These are phyloP conservation scores for Paramecium sonneborni DNA, from an alignment of 73 alveolate species.

Conservation along the genomic window DNA sequence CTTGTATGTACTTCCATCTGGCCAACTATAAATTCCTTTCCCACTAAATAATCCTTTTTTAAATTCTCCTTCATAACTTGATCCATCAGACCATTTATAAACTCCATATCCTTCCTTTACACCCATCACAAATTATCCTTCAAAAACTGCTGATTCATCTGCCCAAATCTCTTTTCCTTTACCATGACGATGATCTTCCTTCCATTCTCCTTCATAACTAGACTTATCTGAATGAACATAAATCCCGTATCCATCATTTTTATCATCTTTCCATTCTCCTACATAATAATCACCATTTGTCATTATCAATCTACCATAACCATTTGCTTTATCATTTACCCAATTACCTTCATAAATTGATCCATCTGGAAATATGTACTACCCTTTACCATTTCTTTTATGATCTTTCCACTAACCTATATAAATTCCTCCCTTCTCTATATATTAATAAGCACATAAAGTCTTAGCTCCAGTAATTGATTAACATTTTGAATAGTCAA, in stretches of 20 bases:
- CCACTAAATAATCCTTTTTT: constrained; percentile 19
- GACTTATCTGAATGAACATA: constrained; percentile 61
- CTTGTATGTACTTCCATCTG: not conserved
- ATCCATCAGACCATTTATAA: constrained; percentile 64
- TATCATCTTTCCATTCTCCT: constrained; percentile 77
- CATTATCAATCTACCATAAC: constrained; percentile 61
- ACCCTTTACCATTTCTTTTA: constrained; percentile 72
- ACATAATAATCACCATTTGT: constrained; percentile 70
- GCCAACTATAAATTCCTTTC: constrained; percentile 39
- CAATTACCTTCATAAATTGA: not conserved
- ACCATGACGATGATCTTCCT: constrained; percentile 72
- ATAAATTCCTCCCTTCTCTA: not conserved
- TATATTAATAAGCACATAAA: not conserved
- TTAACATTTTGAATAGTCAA: not conserved
- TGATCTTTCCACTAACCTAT: constrained; percentile 74
- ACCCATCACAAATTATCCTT: constrained; percentile 68
- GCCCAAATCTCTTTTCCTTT: constrained; percentile 79
- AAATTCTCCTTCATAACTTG: constrained; percentile 53
- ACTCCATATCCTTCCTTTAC: constrained; percentile 50
- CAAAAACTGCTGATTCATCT: constrained; percentile 70
- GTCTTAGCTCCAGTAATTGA: not conserved
- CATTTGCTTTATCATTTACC: not conserved
- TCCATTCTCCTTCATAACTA: constrained; percentile 61
- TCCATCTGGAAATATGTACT: not conserved
- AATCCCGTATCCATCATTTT: constrained; percentile 73